Evolutionary conservation across 768 basidiomycete species (phyloP), one percentile per base, ranked within the genome.

Genomic region (Agrocybe pediades): DNA sequence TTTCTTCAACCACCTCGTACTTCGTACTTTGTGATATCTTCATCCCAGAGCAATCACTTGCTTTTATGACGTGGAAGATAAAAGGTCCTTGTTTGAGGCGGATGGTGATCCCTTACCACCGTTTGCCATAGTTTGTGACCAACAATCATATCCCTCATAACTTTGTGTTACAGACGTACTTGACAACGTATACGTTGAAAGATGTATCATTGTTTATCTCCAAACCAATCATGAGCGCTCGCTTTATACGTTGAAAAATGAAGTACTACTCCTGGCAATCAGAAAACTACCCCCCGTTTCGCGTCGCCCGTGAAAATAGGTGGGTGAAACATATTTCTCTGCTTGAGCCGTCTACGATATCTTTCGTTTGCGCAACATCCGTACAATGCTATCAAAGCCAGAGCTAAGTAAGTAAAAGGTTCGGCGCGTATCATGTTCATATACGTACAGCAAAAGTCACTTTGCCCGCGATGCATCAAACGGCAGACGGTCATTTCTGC

Each of bases 11-110:
- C 64, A 66, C 65, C 51, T 56, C 62, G 6, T 30, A 6, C 46
- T 47, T 47, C 52, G 25, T 51, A 36, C 50, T 29, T 29, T 40
- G 47, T 54, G 49, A 50, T 40, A 49, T 21, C 50, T 48, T 53
- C 36, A 45, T 46, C 21, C 51, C 45, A 53, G 26, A 45, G 58
- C 54, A 57, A 43, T 55, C 27, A 16, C 46, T 30, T 46, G 52
- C 46, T 23, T 24, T 5, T 40, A 33, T 53, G 55, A 47, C 54
- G 63, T 70, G 72, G 70, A 62, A 70, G 60, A 70, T 24, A 24
- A 65, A 51, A 53, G 46, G 76, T 86, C 84, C 80, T 82, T 70
- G 87, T 90, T 89, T 90, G 88, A 90, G 85, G 88, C 71, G 71
- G 73, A 76, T 75, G 71, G 80, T 76, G 82, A 74, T 49, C 55